Conservation (phyloP, 257 asterid species). For the Voacanga thouarsii region DNA sequence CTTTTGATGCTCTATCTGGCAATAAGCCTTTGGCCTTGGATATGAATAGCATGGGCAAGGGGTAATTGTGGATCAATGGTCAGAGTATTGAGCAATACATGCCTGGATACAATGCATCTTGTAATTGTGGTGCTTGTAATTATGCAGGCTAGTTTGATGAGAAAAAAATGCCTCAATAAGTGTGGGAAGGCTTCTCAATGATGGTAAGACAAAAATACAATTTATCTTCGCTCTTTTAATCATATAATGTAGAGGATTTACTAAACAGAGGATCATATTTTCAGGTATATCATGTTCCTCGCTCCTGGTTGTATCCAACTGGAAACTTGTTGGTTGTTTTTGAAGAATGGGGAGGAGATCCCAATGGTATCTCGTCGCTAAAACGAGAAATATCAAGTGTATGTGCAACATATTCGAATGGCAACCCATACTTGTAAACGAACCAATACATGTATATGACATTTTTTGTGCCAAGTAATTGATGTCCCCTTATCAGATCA, state of each 20-base stretch:
- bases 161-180: slow-evolving; percentile 68
- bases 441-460: not conserved
- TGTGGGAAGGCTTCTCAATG: slow-evolving; percentile 91
- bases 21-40: slow-evolving; percentile 89
- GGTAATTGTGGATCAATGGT: slow-evolving; percentile 95
- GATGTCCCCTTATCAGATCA: not conserved
- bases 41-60: slow-evolving; percentile 90
- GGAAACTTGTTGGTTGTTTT: slow-evolving; percentile 77
- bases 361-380: slow-evolving; percentile 58
- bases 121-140: slow-evolving; percentile 64
- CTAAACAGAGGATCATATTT: slow-evolving; percentile 8
- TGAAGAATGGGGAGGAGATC: slow-evolving; percentile 96
- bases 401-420: slow-evolving; percentile 76
- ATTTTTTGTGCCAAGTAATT: not conserved
- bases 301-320: slow-evolving; percentile 75
- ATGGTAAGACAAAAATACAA: slow-evolving; percentile 42
- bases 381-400: slow-evolving; percentile 71
- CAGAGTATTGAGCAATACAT: slow-evolving; percentile 82
- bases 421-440: slow-evolving; percentile 67
- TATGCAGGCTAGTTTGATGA: slow-evolving; percentile 72
- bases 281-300: slow-evolving; percentile 95
- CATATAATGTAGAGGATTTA: not conserved
- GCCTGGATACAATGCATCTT: slow-evolving; percentile 79
- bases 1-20: slow-evolving; percentile 79
- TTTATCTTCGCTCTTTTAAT: not conserved